These are phyloP conservation scores for Termitomyces sp. DNA, from an alignment of 768 basidiomycete species.

Conservation along the genomic window DNA sequence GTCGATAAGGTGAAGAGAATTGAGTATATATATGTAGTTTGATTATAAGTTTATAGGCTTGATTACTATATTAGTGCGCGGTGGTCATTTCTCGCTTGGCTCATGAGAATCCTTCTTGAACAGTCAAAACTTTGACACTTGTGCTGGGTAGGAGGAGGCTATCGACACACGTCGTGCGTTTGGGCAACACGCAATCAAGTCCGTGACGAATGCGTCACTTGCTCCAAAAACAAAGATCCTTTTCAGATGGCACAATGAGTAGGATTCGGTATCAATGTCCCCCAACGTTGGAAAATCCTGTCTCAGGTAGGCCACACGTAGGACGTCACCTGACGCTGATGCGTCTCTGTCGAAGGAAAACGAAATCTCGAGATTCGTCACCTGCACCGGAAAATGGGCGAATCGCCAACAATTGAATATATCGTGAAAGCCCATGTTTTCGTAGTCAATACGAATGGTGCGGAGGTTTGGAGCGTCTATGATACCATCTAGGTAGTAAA, in stretches of 20 bases:
- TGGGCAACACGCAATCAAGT: conserved; percentile 5
- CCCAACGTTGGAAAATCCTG: neutral
- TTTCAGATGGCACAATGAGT: conserved; percentile 1
- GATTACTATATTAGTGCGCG: neutral
- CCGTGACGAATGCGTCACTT: conserved; percentile 4
- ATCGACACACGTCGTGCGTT: neutral
- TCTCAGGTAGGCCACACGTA: neutral
- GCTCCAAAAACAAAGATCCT: conserved; percentile 1
- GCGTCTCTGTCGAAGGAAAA: conserved; percentile 6
- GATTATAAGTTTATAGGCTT: neutral
- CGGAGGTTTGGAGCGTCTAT: conserved; percentile 15
- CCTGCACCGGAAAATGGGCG: conserved; percentile 15
- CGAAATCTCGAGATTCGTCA: conserved; percentile 16
- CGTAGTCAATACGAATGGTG: conserved; percentile 17
- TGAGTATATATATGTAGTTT: neutral
- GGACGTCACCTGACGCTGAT: neutral
- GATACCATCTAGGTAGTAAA: conserved; percentile 15
- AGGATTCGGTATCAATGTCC: neutral
- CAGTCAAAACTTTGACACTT: no score
- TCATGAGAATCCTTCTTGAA: neutral
- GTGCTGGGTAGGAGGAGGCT: neutral
- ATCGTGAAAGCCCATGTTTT: conserved; percentile 15
- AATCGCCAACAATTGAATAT: conserved; percentile 17
- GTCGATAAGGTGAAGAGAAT: neutral
- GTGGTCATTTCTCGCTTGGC: neutral